Conservation (phyloP, 768 basidiomycete genomes). For the Dioszegia aurantiaca region DNA sequence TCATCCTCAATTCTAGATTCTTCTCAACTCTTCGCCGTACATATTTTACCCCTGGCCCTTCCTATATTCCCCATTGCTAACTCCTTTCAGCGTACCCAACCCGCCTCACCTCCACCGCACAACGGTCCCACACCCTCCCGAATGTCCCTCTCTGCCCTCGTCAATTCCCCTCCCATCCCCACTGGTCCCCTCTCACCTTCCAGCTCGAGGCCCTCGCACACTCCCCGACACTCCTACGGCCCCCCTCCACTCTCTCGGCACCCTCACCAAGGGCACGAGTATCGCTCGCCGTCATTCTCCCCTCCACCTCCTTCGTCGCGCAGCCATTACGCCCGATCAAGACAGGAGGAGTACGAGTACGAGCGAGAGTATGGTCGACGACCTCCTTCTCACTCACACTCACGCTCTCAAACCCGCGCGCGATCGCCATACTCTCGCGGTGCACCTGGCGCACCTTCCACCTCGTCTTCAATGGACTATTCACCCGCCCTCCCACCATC, state of each 20-base stretch:
- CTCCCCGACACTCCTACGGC: too few species aligned
- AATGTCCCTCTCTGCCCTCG: constrained; percentile 44
- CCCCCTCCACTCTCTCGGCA: too few species aligned
- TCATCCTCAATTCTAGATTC: not conserved
- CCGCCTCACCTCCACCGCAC: constrained; percentile 10
- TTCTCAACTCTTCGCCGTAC: not conserved
- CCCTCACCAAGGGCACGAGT: not conserved
- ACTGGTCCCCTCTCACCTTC: not conserved
- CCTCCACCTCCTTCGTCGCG: constrained; percentile 6
- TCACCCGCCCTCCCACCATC: not conserved
- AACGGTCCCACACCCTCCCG: constrained; percentile 16
- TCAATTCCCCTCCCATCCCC: constrained; percentile 37
- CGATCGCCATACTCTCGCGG: too few species aligned
- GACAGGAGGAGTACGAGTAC: not conserved
- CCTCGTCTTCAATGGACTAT: not conserved
- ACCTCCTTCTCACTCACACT: not conserved
- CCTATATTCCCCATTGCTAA: not conserved
- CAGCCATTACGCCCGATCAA: too few species aligned
- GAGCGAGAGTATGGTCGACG: not conserved
- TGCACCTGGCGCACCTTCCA: too few species aligned
- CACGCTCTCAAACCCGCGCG: too few species aligned
- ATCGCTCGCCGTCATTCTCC: constrained; percentile 6
- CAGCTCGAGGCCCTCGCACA: too few species aligned
- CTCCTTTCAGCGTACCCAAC: constrained; percentile 5
- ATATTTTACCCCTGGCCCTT: too few species aligned